Percentiles rank a stretch among this genome's conserved stretches.
Conservation (phyloP, 73 alveolate species). For the Blepharisma stoltei region DNA sequence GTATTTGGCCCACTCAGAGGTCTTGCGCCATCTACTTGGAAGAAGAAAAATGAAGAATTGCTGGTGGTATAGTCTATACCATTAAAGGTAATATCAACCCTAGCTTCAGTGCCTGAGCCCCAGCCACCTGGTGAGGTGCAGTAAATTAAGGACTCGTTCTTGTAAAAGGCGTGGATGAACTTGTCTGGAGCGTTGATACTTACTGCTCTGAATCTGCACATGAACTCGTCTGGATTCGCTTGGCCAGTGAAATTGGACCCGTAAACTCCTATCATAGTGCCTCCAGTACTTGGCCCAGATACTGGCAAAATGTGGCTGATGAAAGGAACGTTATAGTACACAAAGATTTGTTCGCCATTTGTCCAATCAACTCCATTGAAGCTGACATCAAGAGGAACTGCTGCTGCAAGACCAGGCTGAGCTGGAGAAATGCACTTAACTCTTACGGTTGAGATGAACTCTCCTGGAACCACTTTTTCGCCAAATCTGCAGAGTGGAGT, state of each 20-base stretch:
- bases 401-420: conserved; percentile 50
- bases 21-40: conserved; percentile 60
- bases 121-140: conserved; percentile 92
- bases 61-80: conserved; percentile 75
- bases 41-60: conserved; percentile 67
- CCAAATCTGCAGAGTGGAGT: conserved; percentile 90
- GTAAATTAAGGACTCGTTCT: conserved; percentile 65
- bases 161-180: conserved; percentile 52
- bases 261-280: conserved; percentile 69
- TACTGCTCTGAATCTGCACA: conserved; percentile 73
- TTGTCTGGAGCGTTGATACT: conserved; percentile 48
- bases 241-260: conserved; percentile 77
- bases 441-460: conserved; percentile 73
- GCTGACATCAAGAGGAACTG: conserved; percentile 69
- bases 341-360: conserved; percentile 67
- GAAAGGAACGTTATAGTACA: conserved; percentile 68
- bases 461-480: conserved; percentile 76
- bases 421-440: conserved; percentile 85
- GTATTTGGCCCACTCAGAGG: conserved; percentile 89
- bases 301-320: conserved; percentile 63
- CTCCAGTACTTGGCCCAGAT: conserved; percentile 88
- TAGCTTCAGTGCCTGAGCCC: conserved; percentile 80
- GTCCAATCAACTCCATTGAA: conserved; percentile 84
- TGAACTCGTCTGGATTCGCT: conserved; percentile 73
- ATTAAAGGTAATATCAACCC: conserved; percentile 80